These are phyloP conservation scores for Penstemon barbatus DNA, from an alignment of 257 asterid species.

Conservation along the genomic window DNA sequence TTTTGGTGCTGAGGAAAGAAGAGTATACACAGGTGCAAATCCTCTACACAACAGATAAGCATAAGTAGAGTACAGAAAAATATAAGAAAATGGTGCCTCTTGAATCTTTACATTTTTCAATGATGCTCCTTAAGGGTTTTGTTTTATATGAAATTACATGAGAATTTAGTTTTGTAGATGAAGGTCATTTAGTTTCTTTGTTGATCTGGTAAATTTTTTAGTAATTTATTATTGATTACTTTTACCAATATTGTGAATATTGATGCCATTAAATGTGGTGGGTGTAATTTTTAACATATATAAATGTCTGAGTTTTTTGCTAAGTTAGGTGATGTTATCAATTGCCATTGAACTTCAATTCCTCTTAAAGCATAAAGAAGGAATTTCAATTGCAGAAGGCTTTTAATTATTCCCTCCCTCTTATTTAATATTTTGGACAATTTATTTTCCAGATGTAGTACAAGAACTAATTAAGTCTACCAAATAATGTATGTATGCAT, in stretches of 20 bases:
- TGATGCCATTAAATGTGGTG: constrained; percentile 11
- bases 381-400: neutral
- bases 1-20: constrained; percentile 46
- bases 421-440: neutral
- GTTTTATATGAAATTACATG: neutral
- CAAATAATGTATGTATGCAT: no score
- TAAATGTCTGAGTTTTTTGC: neutral
- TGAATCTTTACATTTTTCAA: constrained; percentile 26
- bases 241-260: neutral
- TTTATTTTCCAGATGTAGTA: neutral
- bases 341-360: neutral
- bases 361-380: neutral
- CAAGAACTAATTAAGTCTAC: no score
- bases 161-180: neutral
- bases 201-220: neutral
- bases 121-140: constrained; percentile 14
- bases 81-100: neutral
- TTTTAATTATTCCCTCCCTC: neutral
- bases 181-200: neutral
- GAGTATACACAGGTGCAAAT: constrained; percentile 57
- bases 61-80: neutral
- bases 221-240: no score
- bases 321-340: neutral
- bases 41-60: constrained; percentile 62
- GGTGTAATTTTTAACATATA: neutral